Evolutionary conservation across 2,329 filamentous ascomycete genomes (phyloP).

Genomic region (Sphaerulina vaccinii): DNA sequence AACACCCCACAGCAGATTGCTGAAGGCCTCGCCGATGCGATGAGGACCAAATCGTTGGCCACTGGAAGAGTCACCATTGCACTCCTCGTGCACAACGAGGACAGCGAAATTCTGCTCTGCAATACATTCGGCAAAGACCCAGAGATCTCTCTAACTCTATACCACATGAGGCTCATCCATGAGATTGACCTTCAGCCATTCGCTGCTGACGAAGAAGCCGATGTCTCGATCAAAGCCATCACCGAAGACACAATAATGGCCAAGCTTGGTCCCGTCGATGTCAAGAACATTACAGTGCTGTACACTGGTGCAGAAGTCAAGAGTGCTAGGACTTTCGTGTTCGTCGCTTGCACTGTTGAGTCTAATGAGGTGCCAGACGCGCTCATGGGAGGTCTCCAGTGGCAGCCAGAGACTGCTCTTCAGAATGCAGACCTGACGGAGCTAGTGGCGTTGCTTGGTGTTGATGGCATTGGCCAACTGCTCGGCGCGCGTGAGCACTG

Average conservation of each 20-base stretch:
- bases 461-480: background rate
- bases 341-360: constrained; percentile 3
- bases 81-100: constrained; percentile 5
- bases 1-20: constrained; percentile 10
- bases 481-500: constrained; percentile 4
- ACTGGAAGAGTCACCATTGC: background rate
- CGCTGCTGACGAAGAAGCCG: constrained; percentile 2
- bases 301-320: background rate
- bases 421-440: background rate
- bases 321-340: background rate
- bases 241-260: background rate
- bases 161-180: background rate
- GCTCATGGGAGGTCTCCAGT: constrained; percentile 1
- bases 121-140: background rate
- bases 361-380: background rate
- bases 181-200: background rate
- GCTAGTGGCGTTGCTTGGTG: background rate
- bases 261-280: constrained; percentile 8
- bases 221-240: constrained; percentile 2
- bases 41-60: background rate
- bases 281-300: background rate
- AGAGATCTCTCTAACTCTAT: background rate
- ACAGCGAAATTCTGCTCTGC: constrained; percentile 4
- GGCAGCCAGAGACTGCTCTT: constrained; percentile 11
- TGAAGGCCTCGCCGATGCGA: background rate